Evolutionary conservation across 495 filamentous ascomycete species (phyloP).

Genomic region (Neurospora sp.): DNA sequence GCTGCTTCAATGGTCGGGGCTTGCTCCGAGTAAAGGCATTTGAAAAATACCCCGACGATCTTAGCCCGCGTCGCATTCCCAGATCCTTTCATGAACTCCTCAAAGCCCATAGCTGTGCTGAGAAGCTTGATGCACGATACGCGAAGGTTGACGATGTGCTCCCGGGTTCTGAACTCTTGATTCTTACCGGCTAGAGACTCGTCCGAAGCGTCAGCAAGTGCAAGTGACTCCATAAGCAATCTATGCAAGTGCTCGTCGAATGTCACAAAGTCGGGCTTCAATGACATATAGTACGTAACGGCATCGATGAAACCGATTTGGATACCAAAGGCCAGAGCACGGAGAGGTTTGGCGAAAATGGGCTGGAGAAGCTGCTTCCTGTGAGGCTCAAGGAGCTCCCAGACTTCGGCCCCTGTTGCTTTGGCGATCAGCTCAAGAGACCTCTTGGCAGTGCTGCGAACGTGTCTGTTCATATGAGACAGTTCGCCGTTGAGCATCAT

Average conservation of each 20-base stretch:
- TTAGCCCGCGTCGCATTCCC: slow-evolving; percentile 66
- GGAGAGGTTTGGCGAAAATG: slow-evolving; percentile 88
- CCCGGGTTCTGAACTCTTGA: slow-evolving; percentile 78
- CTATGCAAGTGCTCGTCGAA: slow-evolving; percentile 88
- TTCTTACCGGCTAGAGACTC: slow-evolving; percentile 77
- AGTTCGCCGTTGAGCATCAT: slow-evolving; percentile 77
- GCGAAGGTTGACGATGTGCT: slow-evolving; percentile 81
- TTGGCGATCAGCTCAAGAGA: slow-evolving; percentile 73
- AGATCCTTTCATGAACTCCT: slow-evolving; percentile 62
- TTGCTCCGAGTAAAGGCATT: slow-evolving; percentile 85
- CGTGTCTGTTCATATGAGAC: slow-evolving; percentile 87
- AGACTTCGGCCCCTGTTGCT: slow-evolving; percentile 62
- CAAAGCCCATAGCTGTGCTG: slow-evolving; percentile 83
- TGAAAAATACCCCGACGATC: slow-evolving; percentile 95
- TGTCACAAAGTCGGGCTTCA: slow-evolving; percentile 74
- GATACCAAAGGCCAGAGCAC: slow-evolving; percentile 80
- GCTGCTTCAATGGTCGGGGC: slow-evolving; percentile 89
- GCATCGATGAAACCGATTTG: slow-evolving; percentile 98
- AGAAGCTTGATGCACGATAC: slow-evolving; percentile 90
- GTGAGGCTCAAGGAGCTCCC: slow-evolving; percentile 76
- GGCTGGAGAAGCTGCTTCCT: slow-evolving; percentile 76
- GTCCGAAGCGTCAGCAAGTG: slow-evolving; percentile 86
- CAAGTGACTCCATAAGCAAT: slow-evolving; percentile 83
- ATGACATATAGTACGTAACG: slow-evolving; percentile 80
- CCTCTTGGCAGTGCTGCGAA: slow-evolving; percentile 72